Evolutionary conservation across 768 basidiomycete genomes (phyloP).

Genomic region (Tricholoma matsutake): DNA sequence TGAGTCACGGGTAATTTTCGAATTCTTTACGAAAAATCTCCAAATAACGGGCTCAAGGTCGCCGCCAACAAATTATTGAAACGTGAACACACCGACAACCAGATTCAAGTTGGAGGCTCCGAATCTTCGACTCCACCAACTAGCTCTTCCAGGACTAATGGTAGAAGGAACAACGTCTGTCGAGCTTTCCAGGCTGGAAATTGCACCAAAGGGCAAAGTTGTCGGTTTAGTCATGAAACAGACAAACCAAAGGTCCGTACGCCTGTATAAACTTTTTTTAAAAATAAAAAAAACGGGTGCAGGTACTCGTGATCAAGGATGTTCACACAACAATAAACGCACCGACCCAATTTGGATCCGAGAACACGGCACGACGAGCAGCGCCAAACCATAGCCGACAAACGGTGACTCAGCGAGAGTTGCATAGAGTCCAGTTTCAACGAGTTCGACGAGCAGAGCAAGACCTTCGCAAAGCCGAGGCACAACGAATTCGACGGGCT

Average conservation of each 20-base stretch:
- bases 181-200: neutral
- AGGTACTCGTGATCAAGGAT: neutral
- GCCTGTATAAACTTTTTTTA: too few relatives aligned
- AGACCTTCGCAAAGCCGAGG: constrained; percentile 1
- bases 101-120: too few relatives aligned
- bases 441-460: too few relatives aligned
- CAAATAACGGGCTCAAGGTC: too few relatives aligned
- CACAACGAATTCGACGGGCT: constrained; percentile 12
- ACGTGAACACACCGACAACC: too few relatives aligned
- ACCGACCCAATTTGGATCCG: neutral
- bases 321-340: neutral
- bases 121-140: too few relatives aligned
- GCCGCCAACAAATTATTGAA: too few relatives aligned
- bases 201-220: neutral
- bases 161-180: neutral
- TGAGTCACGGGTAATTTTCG: too few relatives aligned
- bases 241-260: neutral
- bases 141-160: neutral
- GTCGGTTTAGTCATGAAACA: neutral
- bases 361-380: neutral
- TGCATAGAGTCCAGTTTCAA: too few relatives aligned
- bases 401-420: too few relatives aligned
- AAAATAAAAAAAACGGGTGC: neutral
- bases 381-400: too few relatives aligned
- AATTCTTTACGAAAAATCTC: too few relatives aligned